Evolutionary conservation across 1,284 basidiomycete genomes (phyloP), one percentile per base, ranked within the genome.

Genomic region (Athelia psychrophila): DNA sequence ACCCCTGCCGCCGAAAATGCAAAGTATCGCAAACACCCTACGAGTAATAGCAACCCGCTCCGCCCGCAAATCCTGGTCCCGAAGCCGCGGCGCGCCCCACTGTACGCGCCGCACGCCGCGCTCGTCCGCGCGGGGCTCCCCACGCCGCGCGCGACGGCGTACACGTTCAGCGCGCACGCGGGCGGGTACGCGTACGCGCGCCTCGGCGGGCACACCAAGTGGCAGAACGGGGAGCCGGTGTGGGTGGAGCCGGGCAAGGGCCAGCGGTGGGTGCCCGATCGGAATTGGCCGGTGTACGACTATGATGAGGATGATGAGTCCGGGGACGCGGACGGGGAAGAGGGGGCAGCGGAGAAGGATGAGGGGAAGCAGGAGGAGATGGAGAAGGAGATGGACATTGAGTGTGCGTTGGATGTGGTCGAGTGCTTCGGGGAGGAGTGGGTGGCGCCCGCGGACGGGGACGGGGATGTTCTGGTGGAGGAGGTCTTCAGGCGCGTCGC

Each of bases 101-200:
- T 18, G 16, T 9, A 35, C n/a, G 33, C n/a, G 8, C n/a, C 20
- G 38, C n/a, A 42, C 16, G 38, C 16, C 38, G 38, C 38, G 16
- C 20, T 60, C 15, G 10, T 23, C 27, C 19, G 18, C n/a, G 53
- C 55, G 2, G 53, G 54, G 10, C 23, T 60, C 23, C 51, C 32
- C 0, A 15, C 25, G 18, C 56, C 58, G 4, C 46, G 48, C 35
- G 54, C 57, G 16, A 60, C 58, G 1, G 30, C 40, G 13, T 60
- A 60, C 32, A 35, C 44, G 4, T 60, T 55, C 51, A 51, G 54
- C 22, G 48, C 56, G 16, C 49, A 51, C 19, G 53, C 56, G 38
- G 38, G 38, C 40, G 58, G 58, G 6, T 60, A 60, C 47, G 56
- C 58, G 13, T 50, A 42, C 20, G 20, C 38, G n/a, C n/a, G 38